These are phyloP conservation scores for Solanum hybrid DNA, from an alignment of 305 asterid species.

Conservation along the genomic window DNA sequence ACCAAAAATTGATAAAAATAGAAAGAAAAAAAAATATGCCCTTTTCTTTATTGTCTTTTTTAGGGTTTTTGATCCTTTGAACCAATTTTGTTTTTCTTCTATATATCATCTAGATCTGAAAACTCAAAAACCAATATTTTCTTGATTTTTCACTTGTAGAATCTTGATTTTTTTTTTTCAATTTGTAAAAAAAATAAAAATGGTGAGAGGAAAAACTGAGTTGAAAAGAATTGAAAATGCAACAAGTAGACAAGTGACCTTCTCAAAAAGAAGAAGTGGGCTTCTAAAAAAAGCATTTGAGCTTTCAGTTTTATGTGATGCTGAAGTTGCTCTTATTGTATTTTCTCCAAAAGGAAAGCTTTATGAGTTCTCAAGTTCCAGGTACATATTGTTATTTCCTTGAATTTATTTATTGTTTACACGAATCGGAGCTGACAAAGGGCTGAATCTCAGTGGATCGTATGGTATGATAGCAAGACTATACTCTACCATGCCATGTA, in stretches of 20 bases:
- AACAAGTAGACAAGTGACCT: constrained; percentile 48
- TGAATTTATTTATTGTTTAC: not conserved
- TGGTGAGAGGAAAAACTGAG: constrained; percentile 57
- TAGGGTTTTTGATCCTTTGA: constrained; percentile 24
- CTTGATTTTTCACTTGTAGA: not conserved
- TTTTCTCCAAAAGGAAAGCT: constrained; percentile 41
- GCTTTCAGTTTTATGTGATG: constrained; percentile 51
- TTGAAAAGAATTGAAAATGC: constrained; percentile 47
- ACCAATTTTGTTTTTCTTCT: not conserved
- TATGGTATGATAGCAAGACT: not conserved
- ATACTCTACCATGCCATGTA: not conserved
- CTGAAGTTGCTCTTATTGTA: constrained; percentile 36
- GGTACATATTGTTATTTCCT: constrained; percentile 17
- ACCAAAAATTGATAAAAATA: not conserved
- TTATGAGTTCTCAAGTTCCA: constrained; percentile 42
- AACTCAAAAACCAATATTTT: not conserved
- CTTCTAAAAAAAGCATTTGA: constrained; percentile 49
- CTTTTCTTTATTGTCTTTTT: not conserved
- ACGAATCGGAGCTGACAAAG: not conserved
- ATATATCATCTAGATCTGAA: constrained; percentile 28
- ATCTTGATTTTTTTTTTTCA: not conserved
- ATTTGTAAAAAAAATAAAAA: not conserved
- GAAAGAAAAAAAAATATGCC: not conserved
- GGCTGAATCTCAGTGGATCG: not conserved
- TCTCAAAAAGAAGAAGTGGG: constrained; percentile 49